These are phyloP conservation scores for Linnemannia hyalina DNA, from an alignment of 192 early-diverging fungal genomes.

Conservation along the genomic window DNA sequence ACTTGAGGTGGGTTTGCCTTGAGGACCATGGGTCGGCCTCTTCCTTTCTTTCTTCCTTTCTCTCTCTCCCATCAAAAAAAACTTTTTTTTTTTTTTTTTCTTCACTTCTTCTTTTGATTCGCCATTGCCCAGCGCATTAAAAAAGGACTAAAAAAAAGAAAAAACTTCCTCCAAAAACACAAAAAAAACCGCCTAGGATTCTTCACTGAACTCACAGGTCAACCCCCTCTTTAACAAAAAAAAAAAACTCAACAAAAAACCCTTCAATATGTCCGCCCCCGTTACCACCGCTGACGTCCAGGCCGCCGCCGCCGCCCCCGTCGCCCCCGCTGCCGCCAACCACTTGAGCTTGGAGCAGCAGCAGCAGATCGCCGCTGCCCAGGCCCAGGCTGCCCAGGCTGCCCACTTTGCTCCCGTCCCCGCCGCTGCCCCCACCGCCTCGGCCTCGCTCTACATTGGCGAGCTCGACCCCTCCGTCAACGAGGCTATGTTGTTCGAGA, in stretches of 20 bases:
- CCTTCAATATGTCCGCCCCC: slow-evolving; percentile 36
- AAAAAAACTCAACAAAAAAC: too few relatives aligned
- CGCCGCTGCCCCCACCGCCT: slow-evolving; percentile 63
- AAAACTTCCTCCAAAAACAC: background rate
- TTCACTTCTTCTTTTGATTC: slow-evolving; percentile 3
- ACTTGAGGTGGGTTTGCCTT: background rate
- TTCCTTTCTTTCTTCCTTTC: background rate
- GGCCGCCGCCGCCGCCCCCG: slow-evolving; percentile 56
- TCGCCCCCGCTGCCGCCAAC: slow-evolving; percentile 38
- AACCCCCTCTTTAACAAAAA: background rate
- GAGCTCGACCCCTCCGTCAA: slow-evolving; percentile 97
- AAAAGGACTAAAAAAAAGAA: slow-evolving; percentile 11
- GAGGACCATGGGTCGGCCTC: background rate
- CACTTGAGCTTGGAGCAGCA: slow-evolving; percentile 62
- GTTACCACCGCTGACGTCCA: slow-evolving; percentile 51
- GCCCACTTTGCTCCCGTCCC: slow-evolving; percentile 57
- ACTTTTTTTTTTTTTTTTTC: slow-evolving; percentile 13
- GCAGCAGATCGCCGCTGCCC: slow-evolving; percentile 62
- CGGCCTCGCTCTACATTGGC: slow-evolving; percentile 94
- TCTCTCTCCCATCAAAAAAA: slow-evolving; percentile 18
- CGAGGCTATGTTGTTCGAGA: slow-evolving; percentile 97
- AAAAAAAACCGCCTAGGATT: background rate
- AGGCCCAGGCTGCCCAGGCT: slow-evolving; percentile 42
- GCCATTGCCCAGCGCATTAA: slow-evolving; percentile 12
- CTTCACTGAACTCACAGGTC: background rate